phyloP scores from a whole-genome alignment of 768 basidiomycete genomes.

The Hydnum rufescens region DNA sequence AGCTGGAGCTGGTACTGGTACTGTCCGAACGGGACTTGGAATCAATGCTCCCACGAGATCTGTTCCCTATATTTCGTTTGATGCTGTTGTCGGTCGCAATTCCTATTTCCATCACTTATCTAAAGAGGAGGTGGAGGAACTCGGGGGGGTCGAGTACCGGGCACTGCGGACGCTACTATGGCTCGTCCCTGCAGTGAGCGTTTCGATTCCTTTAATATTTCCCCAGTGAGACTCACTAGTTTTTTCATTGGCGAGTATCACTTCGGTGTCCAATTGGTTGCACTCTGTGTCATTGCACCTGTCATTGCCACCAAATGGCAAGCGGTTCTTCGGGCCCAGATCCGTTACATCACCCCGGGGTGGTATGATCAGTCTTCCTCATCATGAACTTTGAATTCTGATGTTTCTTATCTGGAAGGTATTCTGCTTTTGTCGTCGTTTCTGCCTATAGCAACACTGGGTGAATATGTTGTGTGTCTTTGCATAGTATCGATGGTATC shows the following conservation, averaged over 20 bases:
- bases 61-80: constrained; percentile 72
- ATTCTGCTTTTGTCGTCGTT: constrained; percentile 62
- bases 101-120: constrained; percentile 32
- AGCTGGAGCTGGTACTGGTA: constrained; percentile 8
- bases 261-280: constrained; percentile 42
- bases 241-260: constrained; percentile 68
- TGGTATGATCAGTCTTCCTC: constrained; percentile 30
- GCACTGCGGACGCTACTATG: constrained; percentile 63
- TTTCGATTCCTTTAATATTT: background rate
- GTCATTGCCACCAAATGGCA: constrained; percentile 55
- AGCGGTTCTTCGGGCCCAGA: constrained; percentile 33
- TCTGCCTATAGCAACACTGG: constrained; percentile 85
- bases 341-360: constrained; percentile 32
- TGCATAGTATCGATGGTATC: background rate
- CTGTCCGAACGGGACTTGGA: background rate
- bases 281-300: constrained; percentile 58
- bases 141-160: constrained; percentile 87
- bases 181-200: constrained; percentile 53
- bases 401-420: constrained; percentile 29
- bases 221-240: background rate
- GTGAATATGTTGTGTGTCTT: background rate
- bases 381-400: background rate
- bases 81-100: constrained; percentile 26
- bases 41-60: constrained; percentile 11
- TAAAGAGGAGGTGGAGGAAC: constrained; percentile 68